Evolutionary conservation across 2,329 filamentous ascomycete species (phyloP).

Genomic region (Ramichloridium luteum): DNA sequence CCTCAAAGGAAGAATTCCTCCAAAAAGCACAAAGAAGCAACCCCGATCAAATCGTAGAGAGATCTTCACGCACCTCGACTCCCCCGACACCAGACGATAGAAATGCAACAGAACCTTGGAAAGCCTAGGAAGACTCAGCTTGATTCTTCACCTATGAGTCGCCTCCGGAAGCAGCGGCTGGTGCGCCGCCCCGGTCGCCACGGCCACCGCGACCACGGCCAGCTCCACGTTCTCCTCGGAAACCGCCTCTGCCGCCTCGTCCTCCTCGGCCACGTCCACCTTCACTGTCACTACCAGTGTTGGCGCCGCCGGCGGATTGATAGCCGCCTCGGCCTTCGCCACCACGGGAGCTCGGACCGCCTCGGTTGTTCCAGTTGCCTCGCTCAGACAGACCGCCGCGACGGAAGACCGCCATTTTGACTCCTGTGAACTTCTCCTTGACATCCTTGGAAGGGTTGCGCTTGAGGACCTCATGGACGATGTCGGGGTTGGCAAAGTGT

Average conservation of each 20-base stretch:
- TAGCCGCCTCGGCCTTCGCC: conserved; percentile 21
- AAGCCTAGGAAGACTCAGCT: not conserved
- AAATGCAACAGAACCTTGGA: no score
- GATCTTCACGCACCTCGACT: no score
- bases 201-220: conserved; percentile 35
- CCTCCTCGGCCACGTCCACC: conserved; percentile 47
- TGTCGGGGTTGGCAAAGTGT: conserved; percentile 66
- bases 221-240: conserved; percentile 44
- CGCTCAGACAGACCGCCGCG: conserved; percentile 37
- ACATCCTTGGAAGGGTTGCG: conserved; percentile 56
- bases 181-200: conserved; percentile 19
- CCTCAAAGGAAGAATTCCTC: no score
- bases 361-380: conserved; percentile 51
- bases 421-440: conserved; percentile 51
- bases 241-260: conserved; percentile 29
- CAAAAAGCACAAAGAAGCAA: no score
- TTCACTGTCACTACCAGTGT: conserved; percentile 53
- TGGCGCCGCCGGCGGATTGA: conserved; percentile 23
- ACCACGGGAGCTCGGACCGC: conserved; percentile 47
- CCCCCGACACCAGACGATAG: not conserved
- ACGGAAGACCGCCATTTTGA: conserved; percentile 43
- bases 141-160: conserved; percentile 17
- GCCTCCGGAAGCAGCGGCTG: conserved; percentile 15
- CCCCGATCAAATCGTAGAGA: no score
- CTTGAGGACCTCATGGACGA: conserved; percentile 67